phyloP scores from a whole-genome alignment of 108 stramenopile species.

The Aureococcus anophagefferens region DNA sequence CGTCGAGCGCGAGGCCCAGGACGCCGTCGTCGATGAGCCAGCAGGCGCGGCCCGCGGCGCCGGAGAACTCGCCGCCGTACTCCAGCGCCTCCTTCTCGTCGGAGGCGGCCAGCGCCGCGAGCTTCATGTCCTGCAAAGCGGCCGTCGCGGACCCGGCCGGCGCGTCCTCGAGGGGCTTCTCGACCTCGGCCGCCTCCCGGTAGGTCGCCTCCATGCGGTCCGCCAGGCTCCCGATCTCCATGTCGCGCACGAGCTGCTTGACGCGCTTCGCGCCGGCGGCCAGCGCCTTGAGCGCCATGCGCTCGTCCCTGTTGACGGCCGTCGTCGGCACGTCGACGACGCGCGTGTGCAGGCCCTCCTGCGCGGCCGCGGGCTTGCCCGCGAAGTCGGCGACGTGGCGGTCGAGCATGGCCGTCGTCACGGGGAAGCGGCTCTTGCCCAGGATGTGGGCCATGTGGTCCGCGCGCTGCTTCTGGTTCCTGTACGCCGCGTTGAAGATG shows the following conservation, averaged over 20 bases:
- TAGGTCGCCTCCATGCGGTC: background rate
- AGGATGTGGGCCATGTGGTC: background rate
- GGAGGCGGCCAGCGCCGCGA: too few species aligned
- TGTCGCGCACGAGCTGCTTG: background rate
- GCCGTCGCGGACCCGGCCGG: too few species aligned
- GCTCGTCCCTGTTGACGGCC: background rate
- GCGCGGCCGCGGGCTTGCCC: constrained; percentile 15
- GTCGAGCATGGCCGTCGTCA: background rate
- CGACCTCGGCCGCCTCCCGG: too few species aligned
- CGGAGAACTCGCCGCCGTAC: background rate
- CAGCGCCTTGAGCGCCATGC: background rate
- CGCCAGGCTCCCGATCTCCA: background rate
- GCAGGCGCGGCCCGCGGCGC: background rate
- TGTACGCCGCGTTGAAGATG: background rate
- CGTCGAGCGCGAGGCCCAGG: background rate
- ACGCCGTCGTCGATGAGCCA: background rate
- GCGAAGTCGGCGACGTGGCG: constrained; percentile 5
- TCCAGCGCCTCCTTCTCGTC: too few species aligned
- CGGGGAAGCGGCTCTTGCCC: background rate
- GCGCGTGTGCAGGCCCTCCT: constrained; percentile 2
- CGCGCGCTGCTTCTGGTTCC: background rate
- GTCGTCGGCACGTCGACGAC: constrained; percentile 11
- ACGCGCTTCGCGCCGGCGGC: constrained; percentile 1
- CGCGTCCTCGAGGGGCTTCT: too few species aligned
- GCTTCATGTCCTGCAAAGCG: too few species aligned